phyloP scores from a whole-genome alignment of 495 filamentous ascomycete species.

The Penicillium canariense region DNA sequence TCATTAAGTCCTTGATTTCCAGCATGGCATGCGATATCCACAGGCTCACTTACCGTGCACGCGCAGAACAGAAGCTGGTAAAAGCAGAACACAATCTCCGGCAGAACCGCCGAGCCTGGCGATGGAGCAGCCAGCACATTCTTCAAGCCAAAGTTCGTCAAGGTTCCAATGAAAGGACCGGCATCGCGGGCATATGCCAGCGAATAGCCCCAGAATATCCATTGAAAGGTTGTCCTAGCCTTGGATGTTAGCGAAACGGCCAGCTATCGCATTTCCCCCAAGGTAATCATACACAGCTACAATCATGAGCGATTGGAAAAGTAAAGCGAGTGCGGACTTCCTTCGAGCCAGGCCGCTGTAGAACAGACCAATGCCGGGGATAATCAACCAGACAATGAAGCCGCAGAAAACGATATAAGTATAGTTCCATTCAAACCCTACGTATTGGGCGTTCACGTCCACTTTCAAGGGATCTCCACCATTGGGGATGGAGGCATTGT shows the following conservation, averaged over 20 bases:
- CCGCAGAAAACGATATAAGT: constrained; percentile 50
- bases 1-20: too few relatives aligned
- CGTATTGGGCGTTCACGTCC: constrained; percentile 51
- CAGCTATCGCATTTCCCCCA: not conserved
- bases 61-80: constrained; percentile 59
- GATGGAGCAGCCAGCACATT: constrained; percentile 51
- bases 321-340: constrained; percentile 54
- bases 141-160: constrained; percentile 54
- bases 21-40: too few relatives aligned
- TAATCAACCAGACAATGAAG: constrained; percentile 58
- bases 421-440: constrained; percentile 50
- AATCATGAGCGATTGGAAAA: constrained; percentile 58
- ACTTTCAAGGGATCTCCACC: constrained; percentile 46
- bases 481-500: constrained; percentile 41
- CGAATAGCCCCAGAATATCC: constrained; percentile 60
- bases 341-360: constrained; percentile 57
- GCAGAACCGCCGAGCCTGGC: constrained; percentile 45
- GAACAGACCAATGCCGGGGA: constrained; percentile 57
- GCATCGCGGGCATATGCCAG: constrained; percentile 51
- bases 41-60: constrained; percentile 43
- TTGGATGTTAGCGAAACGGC: not conserved
- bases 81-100: constrained; percentile 56
- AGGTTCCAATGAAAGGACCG: constrained; percentile 52
- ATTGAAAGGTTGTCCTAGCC: constrained; percentile 47
- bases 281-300: constrained; percentile 36